Base-by-base conservation (phyloP, 331 rosid species). In the Acacia pycnantha region DNA sequence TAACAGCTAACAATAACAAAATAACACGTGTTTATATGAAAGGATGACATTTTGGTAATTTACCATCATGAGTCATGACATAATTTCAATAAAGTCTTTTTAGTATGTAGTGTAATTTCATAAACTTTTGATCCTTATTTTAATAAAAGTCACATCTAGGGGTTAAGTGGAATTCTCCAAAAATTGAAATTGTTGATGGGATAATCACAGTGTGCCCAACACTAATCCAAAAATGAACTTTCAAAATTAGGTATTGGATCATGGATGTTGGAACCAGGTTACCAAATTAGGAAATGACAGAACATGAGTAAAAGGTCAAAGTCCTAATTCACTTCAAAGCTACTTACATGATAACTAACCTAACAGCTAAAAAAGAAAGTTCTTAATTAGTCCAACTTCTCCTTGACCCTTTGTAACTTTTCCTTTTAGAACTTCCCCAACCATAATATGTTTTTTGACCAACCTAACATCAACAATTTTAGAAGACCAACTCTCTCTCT, bases 221-320 rank as follows among this genome's bases (percentile, higher is more conserved):
- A 33, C 67, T 35, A 59, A 46, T 37, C 48, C 33, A 43, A 44
- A 77, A 71, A 61, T 37, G 70, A 44, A 24, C 33, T 77, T 77
- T 71, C 82, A 37, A 37, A 70, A 21, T n/a, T 72, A 37, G 65
- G 64, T 43, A 46, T 48, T 53, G 82, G 56, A 31, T 33, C 71
- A 65, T 71, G 12, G 48, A 78, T 69, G 18, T 78, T 62, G 43
- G 77, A 79, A 73, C 73, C 77, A 41, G 54, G 22, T 27, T 71
- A 16, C 73, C 77, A 65, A 73, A 40, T 78, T 44, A 3, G 80
- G 47, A 59, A 72, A 79, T 67, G 37, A 53, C 77, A 43, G 65
- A 81, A 79, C 67, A 74, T 73, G 83, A 83, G 67, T 65, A 66
- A 79, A 31, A 33, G 68, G 73, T 80, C 44, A 61, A 73, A 71